phyloP scores from a whole-genome alignment of 148 eudicot species.

The Camellia japonica region DNA sequence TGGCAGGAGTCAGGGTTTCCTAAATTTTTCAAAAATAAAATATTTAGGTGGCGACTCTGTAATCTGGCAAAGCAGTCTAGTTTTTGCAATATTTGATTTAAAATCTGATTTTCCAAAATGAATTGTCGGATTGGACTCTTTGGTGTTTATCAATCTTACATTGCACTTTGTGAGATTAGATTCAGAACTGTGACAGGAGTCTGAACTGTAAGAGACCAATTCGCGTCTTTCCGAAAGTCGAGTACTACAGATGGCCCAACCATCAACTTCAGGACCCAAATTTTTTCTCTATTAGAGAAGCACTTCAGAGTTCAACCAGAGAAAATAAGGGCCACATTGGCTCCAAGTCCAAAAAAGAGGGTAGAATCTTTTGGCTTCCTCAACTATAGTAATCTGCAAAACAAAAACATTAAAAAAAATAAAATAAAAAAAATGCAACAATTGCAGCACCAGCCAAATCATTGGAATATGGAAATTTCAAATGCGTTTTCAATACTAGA shows the following conservation, averaged over 20 bases:
- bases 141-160: too few species aligned
- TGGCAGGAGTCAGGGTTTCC: too few species aligned
- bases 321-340: slow-evolving; percentile 95
- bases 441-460: background rate
- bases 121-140: too few species aligned
- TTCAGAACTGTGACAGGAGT: too few species aligned
- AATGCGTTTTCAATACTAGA: background rate
- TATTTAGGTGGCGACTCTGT: too few species aligned
- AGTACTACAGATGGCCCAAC: slow-evolving; percentile 68
- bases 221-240: too few species aligned
- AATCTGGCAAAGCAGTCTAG: too few species aligned
- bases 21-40: too few species aligned
- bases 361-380: slow-evolving; percentile 92
- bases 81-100: too few species aligned
- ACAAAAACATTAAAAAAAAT: background rate
- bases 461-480: background rate
- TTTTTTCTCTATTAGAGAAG: slow-evolving; percentile 74
- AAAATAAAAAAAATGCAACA: background rate
- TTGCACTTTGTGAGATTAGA: too few species aligned
- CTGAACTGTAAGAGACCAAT: too few species aligned
- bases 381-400: slow-evolving; percentile 88
- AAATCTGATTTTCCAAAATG: too few species aligned
- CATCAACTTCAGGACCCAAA: slow-evolving; percentile 94
- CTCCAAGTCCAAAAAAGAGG: slow-evolving; percentile 95
- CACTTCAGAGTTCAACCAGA: slow-evolving; percentile 96